Evolutionary conservation across 352 stramenopile species (phyloP), one percentile per base, ranked within the genome.

Genomic region (Pythium graminicola): DNA sequence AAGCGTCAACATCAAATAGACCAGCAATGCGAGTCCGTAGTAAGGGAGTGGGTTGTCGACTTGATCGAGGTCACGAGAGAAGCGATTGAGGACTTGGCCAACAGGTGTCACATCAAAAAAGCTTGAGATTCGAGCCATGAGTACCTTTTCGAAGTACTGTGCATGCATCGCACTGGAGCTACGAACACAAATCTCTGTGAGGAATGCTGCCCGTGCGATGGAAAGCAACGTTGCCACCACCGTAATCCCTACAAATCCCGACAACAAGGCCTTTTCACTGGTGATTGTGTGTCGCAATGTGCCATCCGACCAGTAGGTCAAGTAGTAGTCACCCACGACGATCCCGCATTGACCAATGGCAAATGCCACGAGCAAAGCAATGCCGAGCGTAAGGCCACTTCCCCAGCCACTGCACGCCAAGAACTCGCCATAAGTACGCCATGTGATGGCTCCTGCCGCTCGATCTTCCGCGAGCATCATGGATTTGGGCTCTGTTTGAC

Each of bases 221-320:
- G 22, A 29, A 0, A 49, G 38, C 27, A 49, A 1, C 4, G 31
- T 31, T 0, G 49, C 27, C 4, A 33, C 3, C 0, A n/a, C 38
- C 2, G n/a, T 20, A 20, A 55, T 2, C 4, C 24, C 49, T 1
- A 55, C 26, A 20, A 39, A 55, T 8, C 20, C 14, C 36, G 36
- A 47, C n/a, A 55, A 14, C 9, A 49, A 10, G 1, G 49, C 32
- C 19, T 24, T 16, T 20, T 49, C 6, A 7, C 27, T 56, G 17
- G n/a, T 23, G 1, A 36, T 17, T 4, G 3, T 24, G 29, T 75
- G 46, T 1, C 45, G 14, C 23, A 64, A 45, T 1, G 65, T 53
- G 45, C 93, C 70, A 17, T 86, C 64, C 19, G 86, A 85, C 86
- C 90, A 98, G 59, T 93, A 89, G n/a, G 86, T 93, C 6, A 98